phyloP scores from a whole-genome alignment of 169 alveolate species.

The Perkinsus chesapeaki region DNA sequence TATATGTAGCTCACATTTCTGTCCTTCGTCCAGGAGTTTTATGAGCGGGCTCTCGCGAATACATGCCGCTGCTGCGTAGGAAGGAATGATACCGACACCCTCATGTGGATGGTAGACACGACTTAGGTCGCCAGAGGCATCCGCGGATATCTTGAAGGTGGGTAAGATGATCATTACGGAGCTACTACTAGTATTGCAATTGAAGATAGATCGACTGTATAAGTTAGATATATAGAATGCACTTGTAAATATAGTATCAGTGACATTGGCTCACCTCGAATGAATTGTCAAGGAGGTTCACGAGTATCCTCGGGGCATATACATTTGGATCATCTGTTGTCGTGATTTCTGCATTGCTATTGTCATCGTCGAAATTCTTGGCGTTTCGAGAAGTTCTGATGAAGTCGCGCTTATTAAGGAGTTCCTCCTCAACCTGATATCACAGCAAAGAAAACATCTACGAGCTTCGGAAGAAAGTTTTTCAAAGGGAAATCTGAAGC shows the following conservation, averaged over 20 bases:
- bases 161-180: too few relatives aligned
- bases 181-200: too few relatives aligned
- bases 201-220: too few relatives aligned
- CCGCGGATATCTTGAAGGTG: not conserved
- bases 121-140: not conserved
- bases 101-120: not conserved
- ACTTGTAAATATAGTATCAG: too few relatives aligned
- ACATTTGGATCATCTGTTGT: not conserved
- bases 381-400: not conserved
- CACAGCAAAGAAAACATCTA: too few relatives aligned
- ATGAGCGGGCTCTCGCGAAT: not conserved
- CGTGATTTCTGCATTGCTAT: not conserved
- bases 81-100: not conserved
- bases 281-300: not conserved
- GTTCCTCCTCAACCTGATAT: not conserved
- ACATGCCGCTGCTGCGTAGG: not conserved
- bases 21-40: not conserved
- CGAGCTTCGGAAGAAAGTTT: too few relatives aligned
- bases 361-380: not conserved
- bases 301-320: not conserved
- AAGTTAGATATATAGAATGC: too few relatives aligned
- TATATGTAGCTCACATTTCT: not conserved
- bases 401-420: not conserved
- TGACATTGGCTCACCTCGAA: not conserved
- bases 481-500: too few relatives aligned